Evolutionary conservation across 2,329 filamentous ascomycete genomes (phyloP).

Genomic region (Endocalyx cinctus): DNA sequence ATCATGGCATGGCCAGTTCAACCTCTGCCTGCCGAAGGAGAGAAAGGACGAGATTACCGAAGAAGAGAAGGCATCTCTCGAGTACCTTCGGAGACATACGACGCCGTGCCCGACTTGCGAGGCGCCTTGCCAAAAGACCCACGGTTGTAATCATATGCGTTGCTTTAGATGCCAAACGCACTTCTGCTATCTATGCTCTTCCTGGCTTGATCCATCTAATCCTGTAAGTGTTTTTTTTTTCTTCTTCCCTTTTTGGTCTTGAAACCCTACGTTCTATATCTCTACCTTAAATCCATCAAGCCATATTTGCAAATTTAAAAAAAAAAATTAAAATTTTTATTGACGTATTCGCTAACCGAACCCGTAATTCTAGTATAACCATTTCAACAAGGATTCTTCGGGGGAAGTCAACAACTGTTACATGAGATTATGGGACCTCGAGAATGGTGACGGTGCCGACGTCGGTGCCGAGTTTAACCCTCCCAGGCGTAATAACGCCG

Average conservation of each 20-base stretch:
- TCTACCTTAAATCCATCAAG: too few relatives aligned
- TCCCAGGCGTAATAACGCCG: conserved; percentile 18
- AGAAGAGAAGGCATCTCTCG: conserved; percentile 81
- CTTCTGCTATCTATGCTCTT: conserved; percentile 90
- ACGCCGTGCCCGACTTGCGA: conserved; percentile 86
- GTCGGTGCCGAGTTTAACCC: conserved; percentile 34
- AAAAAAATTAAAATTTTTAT: too few relatives aligned
- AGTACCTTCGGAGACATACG: conserved; percentile 77
- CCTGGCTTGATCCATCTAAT: conserved; percentile 59
- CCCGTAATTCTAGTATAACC: conserved; percentile 75
- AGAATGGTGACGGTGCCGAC: conserved; percentile 67
- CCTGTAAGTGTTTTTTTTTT: not conserved
- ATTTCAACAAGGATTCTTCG: conserved; percentile 68
- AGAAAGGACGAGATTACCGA: conserved; percentile 67
- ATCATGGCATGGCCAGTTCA: conserved; percentile 90
- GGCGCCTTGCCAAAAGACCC: conserved; percentile 80
- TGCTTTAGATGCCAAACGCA: conserved; percentile 86
- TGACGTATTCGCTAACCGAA: too few relatives aligned
- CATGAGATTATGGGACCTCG: conserved; percentile 84
- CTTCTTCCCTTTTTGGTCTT: conserved; percentile 3
- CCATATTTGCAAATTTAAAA: too few relatives aligned
- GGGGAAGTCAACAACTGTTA: conserved; percentile 63
- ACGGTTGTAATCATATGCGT: conserved; percentile 96
- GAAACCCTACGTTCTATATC: not conserved
- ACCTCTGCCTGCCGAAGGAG: conserved; percentile 62